Evolutionary conservation across 2,329 filamentous ascomycete genomes (phyloP).

Genomic region (Phialemonium atrogriseum): DNA sequence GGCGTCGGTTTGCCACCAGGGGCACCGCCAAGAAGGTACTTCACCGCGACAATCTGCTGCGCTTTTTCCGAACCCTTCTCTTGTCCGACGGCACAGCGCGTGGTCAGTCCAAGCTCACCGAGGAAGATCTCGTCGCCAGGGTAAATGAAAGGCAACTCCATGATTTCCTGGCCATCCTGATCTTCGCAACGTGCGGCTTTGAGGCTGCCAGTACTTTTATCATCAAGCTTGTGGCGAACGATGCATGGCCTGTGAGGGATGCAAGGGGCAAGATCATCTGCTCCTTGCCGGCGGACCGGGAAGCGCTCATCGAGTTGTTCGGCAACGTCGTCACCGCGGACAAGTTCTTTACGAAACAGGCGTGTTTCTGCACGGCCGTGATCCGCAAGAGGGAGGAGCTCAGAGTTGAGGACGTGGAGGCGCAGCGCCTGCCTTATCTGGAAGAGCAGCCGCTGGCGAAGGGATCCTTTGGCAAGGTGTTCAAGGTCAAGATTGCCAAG

Average conservation of each 20-base stretch:
- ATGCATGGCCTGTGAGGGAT: slow-evolving; percentile 4
- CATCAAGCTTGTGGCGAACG: slow-evolving; percentile 10
- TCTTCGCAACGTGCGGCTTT: slow-evolving; percentile 18
- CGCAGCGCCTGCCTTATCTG: slow-evolving; percentile 23
- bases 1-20: slow-evolving; percentile 12
- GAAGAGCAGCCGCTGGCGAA: slow-evolving; percentile 19
- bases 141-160: slow-evolving; percentile 17
- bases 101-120: slow-evolving; percentile 6
- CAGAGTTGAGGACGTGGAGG: slow-evolving; percentile 11
- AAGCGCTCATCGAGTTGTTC: slow-evolving; percentile 14
- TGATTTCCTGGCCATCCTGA: slow-evolving; percentile 21
- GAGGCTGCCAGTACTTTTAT: slow-evolving; percentile 13
- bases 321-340: slow-evolving; percentile 13
- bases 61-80: slow-evolving; percentile 11
- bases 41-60: slow-evolving; percentile 9
- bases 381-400: slow-evolving; percentile 20
- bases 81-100: not conserved
- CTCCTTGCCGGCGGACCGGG: slow-evolving; percentile 10
- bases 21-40: slow-evolving; percentile 13
- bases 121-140: slow-evolving; percentile 11
- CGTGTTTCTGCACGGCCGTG: slow-evolving; percentile 23
- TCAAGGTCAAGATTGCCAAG: slow-evolving; percentile 20
- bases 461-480: slow-evolving; percentile 24
- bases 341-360: slow-evolving; percentile 21
- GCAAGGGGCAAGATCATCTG: too few relatives aligned